Evolutionary conservation across 768 basidiomycete genomes (phyloP).

Genomic region (Kondoa malvinella): DNA sequence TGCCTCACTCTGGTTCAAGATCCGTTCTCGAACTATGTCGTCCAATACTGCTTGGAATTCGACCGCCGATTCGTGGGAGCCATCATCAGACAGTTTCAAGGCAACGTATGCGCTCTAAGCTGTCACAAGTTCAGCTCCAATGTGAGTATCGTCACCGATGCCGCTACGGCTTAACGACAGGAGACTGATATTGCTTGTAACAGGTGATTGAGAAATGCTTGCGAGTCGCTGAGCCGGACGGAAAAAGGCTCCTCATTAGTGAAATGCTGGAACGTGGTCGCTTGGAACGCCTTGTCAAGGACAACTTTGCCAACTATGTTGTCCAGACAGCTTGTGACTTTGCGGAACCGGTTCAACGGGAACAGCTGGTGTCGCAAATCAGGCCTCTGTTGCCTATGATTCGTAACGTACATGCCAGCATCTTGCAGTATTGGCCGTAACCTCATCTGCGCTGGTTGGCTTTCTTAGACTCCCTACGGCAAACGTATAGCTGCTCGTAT

Average conservation of each 20-base stretch:
- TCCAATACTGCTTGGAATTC: conserved; percentile 94
- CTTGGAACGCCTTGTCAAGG: conserved; percentile 83
- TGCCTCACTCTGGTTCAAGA: conserved; percentile 68
- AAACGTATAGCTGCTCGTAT: conserved; percentile 98
- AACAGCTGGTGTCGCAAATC: conserved; percentile 77
- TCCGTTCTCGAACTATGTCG: conserved; percentile 61
- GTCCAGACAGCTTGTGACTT: conserved; percentile 87
- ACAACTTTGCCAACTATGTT: conserved; percentile 44
- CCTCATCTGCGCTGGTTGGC: neutral
- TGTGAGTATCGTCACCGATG: conserved; percentile 51
- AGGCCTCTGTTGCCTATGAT: conserved; percentile 96
- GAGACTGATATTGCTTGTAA: conserved; percentile 2
- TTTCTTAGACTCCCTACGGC: conserved; percentile 63
- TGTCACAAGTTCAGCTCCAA: conserved; percentile 99
- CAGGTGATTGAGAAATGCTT: conserved; percentile 39
- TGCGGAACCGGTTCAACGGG: conserved; percentile 79
- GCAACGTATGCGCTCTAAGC: conserved; percentile 91
- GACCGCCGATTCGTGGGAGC: conserved; percentile 96
- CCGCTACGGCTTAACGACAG: conserved; percentile 36
- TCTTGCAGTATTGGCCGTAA: neutral
- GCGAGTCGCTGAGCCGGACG: conserved; percentile 87
- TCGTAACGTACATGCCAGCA: conserved; percentile 48
- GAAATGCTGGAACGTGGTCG: conserved; percentile 86
- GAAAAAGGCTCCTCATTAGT: conserved; percentile 83
- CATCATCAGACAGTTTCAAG: conserved; percentile 90